Evolutionary conservation across 805 yeast species (phyloP).

Genomic region (Ogataea sp.): DNA sequence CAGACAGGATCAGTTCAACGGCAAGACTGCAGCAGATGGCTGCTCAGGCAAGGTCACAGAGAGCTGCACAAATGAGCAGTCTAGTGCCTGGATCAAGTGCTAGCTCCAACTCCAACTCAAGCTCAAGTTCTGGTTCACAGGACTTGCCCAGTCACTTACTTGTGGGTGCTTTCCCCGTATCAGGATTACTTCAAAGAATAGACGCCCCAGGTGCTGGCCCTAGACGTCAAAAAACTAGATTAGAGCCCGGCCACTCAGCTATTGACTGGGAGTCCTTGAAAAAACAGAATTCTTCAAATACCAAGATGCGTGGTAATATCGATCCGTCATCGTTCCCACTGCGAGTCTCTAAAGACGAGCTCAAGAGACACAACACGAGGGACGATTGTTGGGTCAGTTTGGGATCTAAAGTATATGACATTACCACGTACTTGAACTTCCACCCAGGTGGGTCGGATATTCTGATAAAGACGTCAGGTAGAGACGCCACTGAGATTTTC

Average conservation of each 20-base stretch:
- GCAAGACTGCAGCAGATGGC: neutral
- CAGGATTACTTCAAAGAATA: constrained; percentile 12
- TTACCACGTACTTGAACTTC: constrained; percentile 74
- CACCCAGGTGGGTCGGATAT: constrained; percentile 93
- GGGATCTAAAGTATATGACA: constrained; percentile 73
- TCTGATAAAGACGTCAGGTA: constrained; percentile 71
- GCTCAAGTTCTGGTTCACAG: neutral
- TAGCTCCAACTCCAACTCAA: neutral
- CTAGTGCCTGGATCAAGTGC: neutral
- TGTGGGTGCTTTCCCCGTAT: constrained; percentile 7
- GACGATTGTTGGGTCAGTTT: constrained; percentile 84
- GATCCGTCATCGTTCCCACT: constrained; percentile 42
- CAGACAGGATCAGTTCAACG: neutral
- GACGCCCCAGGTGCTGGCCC: constrained; percentile 6
- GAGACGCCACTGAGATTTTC: constrained; percentile 72
- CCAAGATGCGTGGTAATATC: constrained; percentile 46
- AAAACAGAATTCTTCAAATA: constrained; percentile 23
- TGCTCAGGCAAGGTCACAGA: neutral
- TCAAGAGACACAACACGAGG: constrained; percentile 46
- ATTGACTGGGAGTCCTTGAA: constrained; percentile 75
- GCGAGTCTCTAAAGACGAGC: constrained; percentile 46
- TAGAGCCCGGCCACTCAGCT: constrained; percentile 78
- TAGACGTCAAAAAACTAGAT: neutral
- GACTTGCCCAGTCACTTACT: neutral
- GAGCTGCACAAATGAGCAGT: neutral